These are phyloP conservation scores for Coniochaeta pulveracea DNA, from an alignment of 2,329 filamentous ascomycete species.

Conservation along the genomic window DNA sequence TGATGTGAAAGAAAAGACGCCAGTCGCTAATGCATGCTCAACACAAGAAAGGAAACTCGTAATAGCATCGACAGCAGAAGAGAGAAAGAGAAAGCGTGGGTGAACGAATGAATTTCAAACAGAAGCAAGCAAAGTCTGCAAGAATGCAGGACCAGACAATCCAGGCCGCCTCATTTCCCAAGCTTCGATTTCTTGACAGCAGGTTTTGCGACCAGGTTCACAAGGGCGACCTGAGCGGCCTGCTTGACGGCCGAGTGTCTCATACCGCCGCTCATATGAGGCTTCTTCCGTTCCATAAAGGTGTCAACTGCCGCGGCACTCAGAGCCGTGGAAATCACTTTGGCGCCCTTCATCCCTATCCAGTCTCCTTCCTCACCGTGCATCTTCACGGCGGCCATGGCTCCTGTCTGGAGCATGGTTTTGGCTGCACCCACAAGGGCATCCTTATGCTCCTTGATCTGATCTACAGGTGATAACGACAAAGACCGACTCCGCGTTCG, in stretches of 20 bases:
- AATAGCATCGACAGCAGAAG: background rate
- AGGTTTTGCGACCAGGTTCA: slow-evolving; percentile 9
- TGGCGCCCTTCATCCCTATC: slow-evolving; percentile 13
- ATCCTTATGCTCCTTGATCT: too few relatives aligned
- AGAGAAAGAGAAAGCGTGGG: background rate
- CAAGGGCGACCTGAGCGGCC: slow-evolving; percentile 15
- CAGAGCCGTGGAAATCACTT: slow-evolving; percentile 11
- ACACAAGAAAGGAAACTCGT: background rate
- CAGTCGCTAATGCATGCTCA: slow-evolving; percentile 1
- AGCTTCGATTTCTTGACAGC: background rate
- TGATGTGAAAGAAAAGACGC: background rate
- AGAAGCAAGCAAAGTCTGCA: too few relatives aligned
- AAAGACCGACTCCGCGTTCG: slow-evolving; percentile 23
- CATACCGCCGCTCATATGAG: slow-evolving; percentile 13
- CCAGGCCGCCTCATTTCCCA: background rate
- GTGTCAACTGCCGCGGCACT: slow-evolving; percentile 13
- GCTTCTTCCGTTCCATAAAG: slow-evolving; percentile 11
- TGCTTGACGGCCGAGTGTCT: slow-evolving; percentile 11
- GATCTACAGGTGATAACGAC: slow-evolving; percentile 29
- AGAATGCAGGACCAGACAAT: too few relatives aligned
- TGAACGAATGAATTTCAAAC: too few relatives aligned
- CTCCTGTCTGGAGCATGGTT: slow-evolving; percentile 12
- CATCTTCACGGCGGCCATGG: slow-evolving; percentile 13
- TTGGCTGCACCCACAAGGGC: slow-evolving; percentile 4
- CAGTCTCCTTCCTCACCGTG: slow-evolving; percentile 14